Evolutionary conservation across 371 early-diverging fungal species (phyloP), one percentile per base, ranked within the genome.

Genomic region (Mucor irregularis): DNA sequence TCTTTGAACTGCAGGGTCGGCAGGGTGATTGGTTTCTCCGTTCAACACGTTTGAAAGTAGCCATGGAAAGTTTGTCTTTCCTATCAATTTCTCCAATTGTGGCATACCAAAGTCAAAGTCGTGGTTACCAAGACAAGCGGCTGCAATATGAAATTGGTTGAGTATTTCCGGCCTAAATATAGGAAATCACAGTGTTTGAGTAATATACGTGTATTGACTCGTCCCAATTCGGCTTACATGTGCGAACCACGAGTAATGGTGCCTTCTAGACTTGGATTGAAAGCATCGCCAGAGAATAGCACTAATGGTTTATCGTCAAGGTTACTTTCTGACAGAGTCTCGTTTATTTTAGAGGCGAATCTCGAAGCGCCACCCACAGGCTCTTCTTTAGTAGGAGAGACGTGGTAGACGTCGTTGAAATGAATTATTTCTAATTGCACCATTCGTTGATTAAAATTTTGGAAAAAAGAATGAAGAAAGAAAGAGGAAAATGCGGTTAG

Each of bases 41-140:
- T 83, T 71, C 0, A 78, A 50, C 29, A 87, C 76, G 48, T 87
- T 87, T 19, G 84, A 81, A 10, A 85, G 50, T 10, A 87, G 26
- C 88, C 88, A 87, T 7, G 88, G 85, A 54, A 85, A 87, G 37
- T 78, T 82, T 48, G 75, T 76, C 17, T 56, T 47, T 9, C 22
- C 17, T 19, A 78, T 58, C 37, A 85, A 56, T 28, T 54, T 52
- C 46, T 73, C 73, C 30, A 86, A 58, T 6, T 62, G 71, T 22
- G 80, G 78, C 7, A 85, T 59, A 13, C 88, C 88, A 50, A 84
- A 85, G 64, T 87, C 88, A 69, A 87, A 86, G 65, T 87, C 73
- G 68, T 84, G 87, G 68, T 85, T 87, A 11, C 87, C 87, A n/a
- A 77, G 58, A 29, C 81, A 78, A 8, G 85, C 71, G 4, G 74